phyloP scores from a whole-genome alignment of 768 basidiomycete species.

The Auricularia sp. region DNA sequence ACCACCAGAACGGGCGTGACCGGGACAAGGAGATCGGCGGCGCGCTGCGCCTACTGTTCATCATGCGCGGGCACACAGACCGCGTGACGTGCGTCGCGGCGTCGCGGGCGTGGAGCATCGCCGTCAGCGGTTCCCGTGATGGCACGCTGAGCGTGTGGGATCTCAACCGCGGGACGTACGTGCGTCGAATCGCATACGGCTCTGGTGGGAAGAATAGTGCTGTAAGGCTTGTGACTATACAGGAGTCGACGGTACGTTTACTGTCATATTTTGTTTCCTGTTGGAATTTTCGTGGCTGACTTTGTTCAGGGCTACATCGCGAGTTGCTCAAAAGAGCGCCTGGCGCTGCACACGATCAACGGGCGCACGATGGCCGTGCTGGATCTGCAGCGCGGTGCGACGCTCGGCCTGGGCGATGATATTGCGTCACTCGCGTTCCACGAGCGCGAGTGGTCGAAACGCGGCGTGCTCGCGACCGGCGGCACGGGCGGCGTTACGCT shows the following conservation, averaged over 20 bases:
- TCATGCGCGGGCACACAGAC: conserved; percentile 72
- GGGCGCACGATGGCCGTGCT: conserved; percentile 65
- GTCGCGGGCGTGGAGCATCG: conserved; percentile 73
- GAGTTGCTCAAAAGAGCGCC: conserved; percentile 58
- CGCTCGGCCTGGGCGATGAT: conserved; percentile 23
- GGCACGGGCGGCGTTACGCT: conserved; percentile 68
- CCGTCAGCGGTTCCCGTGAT: conserved; percentile 76
- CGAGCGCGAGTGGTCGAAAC: conserved; percentile 74
- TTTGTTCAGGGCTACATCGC: conserved; percentile 71
- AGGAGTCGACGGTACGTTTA: conserved; percentile 71
- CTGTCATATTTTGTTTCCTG: not conserved
- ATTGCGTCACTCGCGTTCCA: conserved; percentile 77
- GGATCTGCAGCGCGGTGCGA: conserved; percentile 43
- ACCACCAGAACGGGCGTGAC: conserved; percentile 14
- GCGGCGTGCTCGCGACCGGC: conserved; percentile 74
- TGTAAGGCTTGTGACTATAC: conserved; percentile 65
- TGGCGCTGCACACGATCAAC: conserved; percentile 83
- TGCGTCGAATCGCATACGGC: conserved; percentile 69
- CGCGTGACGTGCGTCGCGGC: conserved; percentile 59
- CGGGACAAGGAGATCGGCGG: conserved; percentile 19
- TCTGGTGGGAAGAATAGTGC: conserved; percentile 15
- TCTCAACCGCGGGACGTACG: conserved; percentile 72
- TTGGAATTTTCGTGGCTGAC: not conserved
- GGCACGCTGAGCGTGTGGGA: conserved; percentile 88
- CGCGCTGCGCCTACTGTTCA: conserved; percentile 44